Evolutionary conservation across 176 grass and related monocot genomes (phyloP), one percentile per base, ranked within the genome.

Genomic region (Neostapfia colusana): DNA sequence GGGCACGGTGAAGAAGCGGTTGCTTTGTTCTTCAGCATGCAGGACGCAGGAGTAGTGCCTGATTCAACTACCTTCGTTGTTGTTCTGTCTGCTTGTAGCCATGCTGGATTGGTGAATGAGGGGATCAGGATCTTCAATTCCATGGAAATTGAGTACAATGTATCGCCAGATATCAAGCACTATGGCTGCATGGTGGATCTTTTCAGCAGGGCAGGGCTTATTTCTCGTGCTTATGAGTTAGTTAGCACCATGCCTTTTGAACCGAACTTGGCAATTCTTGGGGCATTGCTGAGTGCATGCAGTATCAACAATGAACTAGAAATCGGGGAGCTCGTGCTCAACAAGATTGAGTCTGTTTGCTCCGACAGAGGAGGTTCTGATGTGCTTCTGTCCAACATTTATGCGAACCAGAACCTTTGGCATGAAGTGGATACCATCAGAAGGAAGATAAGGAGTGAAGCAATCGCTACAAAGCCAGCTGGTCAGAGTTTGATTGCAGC

Each of bases 131-230:
- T 90, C 73, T 93, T 93, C 65, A 75, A 78, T 27, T 90, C 79
- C 17, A 93, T 93, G 88, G 79, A 88, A 54, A 74, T 24, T 57
- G 68, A 78, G 7, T 67, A 83, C 48, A 85, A 71, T 18, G 66
- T 90, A 28, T 40, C 63, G 34, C 79, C 46, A 8, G 79, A 85
- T n/a, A 87, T 83, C 67, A 93, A 90, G 75, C 91, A 93, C 65
- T 90, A 90, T 26, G 91, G 91, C 11, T 93, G 91, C 61, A 72
- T 90, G 74, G 88, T 90, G 65, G 91, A 93, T 38, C 88, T 93
- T 74, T 80, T 93, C 41, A 93, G 85, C 73, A 87, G 91, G 40
- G 87, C 88, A 57, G 85, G 91, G 9, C 82, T 90, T 78, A 36
- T 93, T 76, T 73, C 34, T 64, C 75, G 49, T 37, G 85, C 85